Base-by-base conservation (phyloP, 2,329 filamentous ascomycete genomes). In the Penicillium sp. region DNA sequence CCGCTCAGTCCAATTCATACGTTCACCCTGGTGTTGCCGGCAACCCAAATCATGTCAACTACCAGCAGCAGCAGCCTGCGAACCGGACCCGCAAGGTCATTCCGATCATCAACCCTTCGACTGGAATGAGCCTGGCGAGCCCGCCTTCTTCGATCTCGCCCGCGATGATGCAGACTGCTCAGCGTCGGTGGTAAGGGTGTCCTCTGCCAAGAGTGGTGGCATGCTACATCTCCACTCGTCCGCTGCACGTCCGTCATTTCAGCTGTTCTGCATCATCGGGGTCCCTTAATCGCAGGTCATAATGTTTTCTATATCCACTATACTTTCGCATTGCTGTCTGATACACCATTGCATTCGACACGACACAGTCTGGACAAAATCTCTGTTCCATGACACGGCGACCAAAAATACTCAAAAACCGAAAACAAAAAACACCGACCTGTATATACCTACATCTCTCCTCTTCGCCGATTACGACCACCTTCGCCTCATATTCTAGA, bases 71-170 rank as follows among this genome's bases (percentile, higher is more conserved):
- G 74, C 92, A 96, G 77, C 89, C 91, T 53, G 80, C 91, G 54
- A 89, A 91, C 57, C 88, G 93, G 61, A 83, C 87, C 50, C 89
- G 90, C 72, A 97, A 96, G 72, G 89, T 93, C 65, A 97, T 97
- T 60, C 92, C 92, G 52, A 99, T 99, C 70, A 89, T 97, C 73
- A 95, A 99, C 78, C 93, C 93, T 46, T 88, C 82, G 61, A 96
- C 92, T 49, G 90, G 93, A 66, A 84, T 90, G 70, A 82, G 83
- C 65, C 86, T 96, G 77, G 85, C 89, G 49, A 95, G 89, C 76
- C 92, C 92, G 60, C 89, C 92, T 22, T 86, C 86, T 55, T 83
- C 80, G 57, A 79, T 85, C 65, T 84, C 82, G 48, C 82, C 83
- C 52, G 80, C 76, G 67, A 78, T 82, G 74, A 80, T 81, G 77